Conservation (phyloP, 345 rosid genomes). For the Raphanus raphanistrum region DNA sequence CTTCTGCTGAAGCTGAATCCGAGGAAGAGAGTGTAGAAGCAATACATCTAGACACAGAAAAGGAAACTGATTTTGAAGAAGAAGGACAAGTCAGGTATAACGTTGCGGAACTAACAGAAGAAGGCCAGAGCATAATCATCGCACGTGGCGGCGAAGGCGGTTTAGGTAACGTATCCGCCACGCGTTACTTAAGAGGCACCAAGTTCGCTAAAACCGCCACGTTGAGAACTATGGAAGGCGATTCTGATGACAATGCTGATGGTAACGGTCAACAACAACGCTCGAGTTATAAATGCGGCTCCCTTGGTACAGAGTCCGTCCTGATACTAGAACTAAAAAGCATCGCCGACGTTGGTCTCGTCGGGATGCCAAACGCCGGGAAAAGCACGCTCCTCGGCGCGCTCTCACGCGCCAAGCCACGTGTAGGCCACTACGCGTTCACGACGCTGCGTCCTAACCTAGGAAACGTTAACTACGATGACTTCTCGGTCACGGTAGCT, state of each 20-base stretch:
- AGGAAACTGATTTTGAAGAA: conserved; percentile 33
- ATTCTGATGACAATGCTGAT: conserved; percentile 35
- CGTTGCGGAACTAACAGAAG: conserved; percentile 70
- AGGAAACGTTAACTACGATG: conserved; percentile 75
- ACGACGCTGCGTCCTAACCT: conserved; percentile 87
- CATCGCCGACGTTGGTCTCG: conserved; percentile 97
- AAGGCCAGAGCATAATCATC: conserved; percentile 66
- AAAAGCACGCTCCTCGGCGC: conserved; percentile 94
- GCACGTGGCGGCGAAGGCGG: conserved; percentile 92
- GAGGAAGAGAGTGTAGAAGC: background rate
- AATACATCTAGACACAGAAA: background rate
- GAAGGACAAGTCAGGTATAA: conserved; percentile 50
- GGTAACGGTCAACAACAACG: conserved; percentile 40
- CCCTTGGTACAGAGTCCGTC: conserved; percentile 63
- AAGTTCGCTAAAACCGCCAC: conserved; percentile 34
- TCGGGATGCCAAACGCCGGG: conserved; percentile 96
- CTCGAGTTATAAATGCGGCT: conserved; percentile 50
- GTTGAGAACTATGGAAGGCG: conserved; percentile 18
- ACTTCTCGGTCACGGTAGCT: conserved; percentile 85
- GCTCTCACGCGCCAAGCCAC: conserved; percentile 76
- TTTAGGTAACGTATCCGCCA: conserved; percentile 57
- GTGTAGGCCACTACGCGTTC: conserved; percentile 83
- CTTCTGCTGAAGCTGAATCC: no score
- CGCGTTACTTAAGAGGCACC: conserved; percentile 45
- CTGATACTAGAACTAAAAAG: conserved; percentile 82